Conservation (phyloP, 495 filamentous ascomycete genomes). For the Recurvomyces mirabilis region DNA sequence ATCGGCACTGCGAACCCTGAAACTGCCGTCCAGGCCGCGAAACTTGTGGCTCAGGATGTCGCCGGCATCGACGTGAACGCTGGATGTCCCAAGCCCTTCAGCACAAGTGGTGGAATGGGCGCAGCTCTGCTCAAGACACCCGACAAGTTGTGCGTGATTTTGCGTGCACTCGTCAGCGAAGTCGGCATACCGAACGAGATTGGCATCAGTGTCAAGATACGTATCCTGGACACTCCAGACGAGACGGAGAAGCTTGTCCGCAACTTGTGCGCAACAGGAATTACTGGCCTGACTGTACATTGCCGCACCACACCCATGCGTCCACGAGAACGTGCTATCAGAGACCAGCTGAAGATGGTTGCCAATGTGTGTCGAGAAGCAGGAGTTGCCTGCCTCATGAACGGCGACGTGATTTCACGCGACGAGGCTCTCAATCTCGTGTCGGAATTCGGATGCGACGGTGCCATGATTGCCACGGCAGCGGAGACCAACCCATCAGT, state of each 20-base stretch:
- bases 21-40: conserved; percentile 70
- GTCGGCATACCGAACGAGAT: conserved; percentile 66
- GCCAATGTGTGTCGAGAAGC: conserved; percentile 61
- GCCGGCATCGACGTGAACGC: conserved; percentile 94
- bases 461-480: conserved; percentile 90
- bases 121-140: conserved; percentile 76
- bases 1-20: conserved; percentile 75
- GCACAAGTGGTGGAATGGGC: conserved; percentile 84
- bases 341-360: conserved; percentile 75
- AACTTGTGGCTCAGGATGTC: conserved; percentile 73
- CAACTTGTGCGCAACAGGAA: conserved; percentile 68
- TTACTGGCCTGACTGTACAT: conserved; percentile 84
- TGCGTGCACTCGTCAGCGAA: conserved; percentile 67
- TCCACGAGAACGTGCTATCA: conserved; percentile 72
- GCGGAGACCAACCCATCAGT: conserved; percentile 82
- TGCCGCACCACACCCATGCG: conserved; percentile 95
- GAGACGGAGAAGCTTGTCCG: conserved; percentile 64
- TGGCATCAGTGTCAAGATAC: conserved; percentile 91
- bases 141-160: conserved; percentile 68
- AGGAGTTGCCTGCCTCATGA: conserved; percentile 85
- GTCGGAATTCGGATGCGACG: conserved; percentile 69
- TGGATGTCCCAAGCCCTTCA: conserved; percentile 94
- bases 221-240: conserved; percentile 65
- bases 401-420: conserved; percentile 72
- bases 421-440: conserved; percentile 57